Base-by-base conservation (phyloP, 2,329 filamentous ascomycete genomes). In the Microcyclospora pomicola region DNA sequence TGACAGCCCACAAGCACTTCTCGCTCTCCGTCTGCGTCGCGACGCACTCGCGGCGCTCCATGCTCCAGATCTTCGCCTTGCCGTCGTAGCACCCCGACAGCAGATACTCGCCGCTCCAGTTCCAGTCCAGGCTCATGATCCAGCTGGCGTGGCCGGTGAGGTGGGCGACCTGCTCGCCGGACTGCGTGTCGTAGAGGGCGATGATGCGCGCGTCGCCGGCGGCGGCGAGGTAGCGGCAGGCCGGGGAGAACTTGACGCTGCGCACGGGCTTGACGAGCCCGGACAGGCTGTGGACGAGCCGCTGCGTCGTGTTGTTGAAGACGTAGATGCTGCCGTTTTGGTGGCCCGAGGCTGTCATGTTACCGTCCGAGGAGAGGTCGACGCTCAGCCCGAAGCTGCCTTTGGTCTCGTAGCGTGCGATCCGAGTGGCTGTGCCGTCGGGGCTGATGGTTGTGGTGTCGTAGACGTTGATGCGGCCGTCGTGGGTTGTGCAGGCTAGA, bases 11-110 rank as follows among this genome's bases (percentile, higher is more conserved):
- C 2, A 96, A 57, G 37, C 53, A 56, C 61, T 82, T 82, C 46
- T 88, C 87, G 5, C 83, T 86, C 64, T 96, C 87, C 41, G 80
- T 87, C 57, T 94, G 85, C 9, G 91, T 98, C 10, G 88, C 86
- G 33, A 98, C 91, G 56, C 91, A 96, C 4, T 71, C 70, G 40
- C 77, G 73, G 27, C 78, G 74, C 51, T 94, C 86, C 42, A 95
- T 74, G 24, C 84, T 88, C 91, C 91, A 98, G 24, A 96, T 82
- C 62, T 94, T 95, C 43, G 82, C 84, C 60, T 93, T 95, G 29
- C 91, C 88, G 55, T 96, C 87, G 59, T 92, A 85, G 4, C 39
- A 42, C 67, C 85, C 84, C 53, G 82, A 92, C 2, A 96, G 69
- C 10, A 98, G 66, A 59, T 83, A 94, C 62, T 96, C 88, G 34